Evolutionary conservation across 2,329 filamentous ascomycete species (phyloP).

Genomic region (Diaporthe sp.): DNA sequence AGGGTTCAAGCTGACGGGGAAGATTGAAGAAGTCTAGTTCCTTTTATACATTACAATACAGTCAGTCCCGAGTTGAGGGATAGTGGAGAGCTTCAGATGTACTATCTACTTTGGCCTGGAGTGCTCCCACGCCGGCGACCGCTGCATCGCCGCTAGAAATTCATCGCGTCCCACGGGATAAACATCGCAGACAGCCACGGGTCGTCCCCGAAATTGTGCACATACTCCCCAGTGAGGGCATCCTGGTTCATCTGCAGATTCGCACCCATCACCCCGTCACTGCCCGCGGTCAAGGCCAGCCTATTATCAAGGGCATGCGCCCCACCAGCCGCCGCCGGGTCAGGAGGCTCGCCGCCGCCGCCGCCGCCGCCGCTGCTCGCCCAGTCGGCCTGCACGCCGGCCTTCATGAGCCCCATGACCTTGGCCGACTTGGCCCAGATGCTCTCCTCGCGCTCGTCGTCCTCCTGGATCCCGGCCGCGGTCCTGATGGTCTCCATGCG

Average conservation of each 20-base stretch:
- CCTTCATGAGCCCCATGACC: slow-evolving; percentile 10
- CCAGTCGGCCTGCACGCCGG: slow-evolving; percentile 21
- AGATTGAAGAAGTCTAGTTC: background rate
- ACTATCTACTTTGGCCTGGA: background rate
- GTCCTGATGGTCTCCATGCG: slow-evolving; percentile 15
- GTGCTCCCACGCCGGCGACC: too few species aligned
- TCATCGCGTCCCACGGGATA: slow-evolving; percentile 39
- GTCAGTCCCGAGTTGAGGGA: background rate
- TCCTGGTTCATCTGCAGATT: slow-evolving; percentile 30
- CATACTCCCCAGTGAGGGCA: slow-evolving; percentile 12
- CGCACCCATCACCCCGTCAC: slow-evolving; percentile 6
- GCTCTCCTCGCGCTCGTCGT: slow-evolving; percentile 29
- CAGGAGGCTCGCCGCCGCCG: slow-evolving; percentile 6
- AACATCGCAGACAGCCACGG: slow-evolving; percentile 41
- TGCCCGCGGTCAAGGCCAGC: background rate
- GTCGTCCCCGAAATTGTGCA: slow-evolving; percentile 36
- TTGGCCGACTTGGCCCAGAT: slow-evolving; percentile 16
- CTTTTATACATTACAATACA: background rate
- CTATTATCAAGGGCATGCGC: background rate
- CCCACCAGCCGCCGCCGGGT: slow-evolving; percentile 16
- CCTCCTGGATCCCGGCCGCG: slow-evolving; percentile 25
- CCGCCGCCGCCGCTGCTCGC: background rate
- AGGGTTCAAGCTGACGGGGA: too few species aligned
- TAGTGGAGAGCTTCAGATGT: background rate
- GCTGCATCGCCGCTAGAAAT: slow-evolving; percentile 12